Conservation (phyloP, 441 rosid genomes). For the Croton laevigatus region DNA sequence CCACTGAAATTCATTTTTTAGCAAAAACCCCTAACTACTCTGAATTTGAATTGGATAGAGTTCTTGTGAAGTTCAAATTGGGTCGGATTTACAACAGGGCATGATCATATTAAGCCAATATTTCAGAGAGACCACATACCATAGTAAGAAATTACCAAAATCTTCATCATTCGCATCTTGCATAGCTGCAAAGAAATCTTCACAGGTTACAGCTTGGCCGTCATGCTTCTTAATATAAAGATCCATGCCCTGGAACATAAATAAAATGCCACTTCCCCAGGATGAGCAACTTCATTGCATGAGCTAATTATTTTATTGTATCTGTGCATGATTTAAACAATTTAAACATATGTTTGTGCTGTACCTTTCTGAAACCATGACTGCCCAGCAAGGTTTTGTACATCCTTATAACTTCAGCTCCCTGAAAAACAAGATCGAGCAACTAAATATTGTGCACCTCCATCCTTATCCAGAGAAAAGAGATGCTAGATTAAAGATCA, state of each 20-base stretch:
- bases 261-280: conserved; percentile 11
- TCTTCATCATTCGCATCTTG: conserved; percentile 93
- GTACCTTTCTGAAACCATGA: conserved; percentile 90
- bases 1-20: too few relatives aligned
- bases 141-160: conserved; percentile 84
- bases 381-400: conserved; percentile 93
- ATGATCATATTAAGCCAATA: too few relatives aligned
- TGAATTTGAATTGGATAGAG: too few relatives aligned
- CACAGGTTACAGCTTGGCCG: conserved; percentile 97
- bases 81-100: too few relatives aligned
- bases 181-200: conserved; percentile 95
- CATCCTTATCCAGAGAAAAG: background rate
- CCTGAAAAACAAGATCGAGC: conserved; percentile 43
- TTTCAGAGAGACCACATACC: conserved; percentile 37
- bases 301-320: background rate
- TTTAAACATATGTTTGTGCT: conserved; percentile 10
- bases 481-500: conserved; percentile 21
- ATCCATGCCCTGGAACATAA: conserved; percentile 78
- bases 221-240: conserved; percentile 94
- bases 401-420: conserved; percentile 99
- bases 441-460: conserved; percentile 16
- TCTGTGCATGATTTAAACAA: conserved; percentile 13
- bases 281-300: conserved; percentile 12
- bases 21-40: too few relatives aligned
- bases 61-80: too few relatives aligned